Conservation (phyloP, 768 basidiomycete genomes). For the Mycena capillaripes region DNA sequence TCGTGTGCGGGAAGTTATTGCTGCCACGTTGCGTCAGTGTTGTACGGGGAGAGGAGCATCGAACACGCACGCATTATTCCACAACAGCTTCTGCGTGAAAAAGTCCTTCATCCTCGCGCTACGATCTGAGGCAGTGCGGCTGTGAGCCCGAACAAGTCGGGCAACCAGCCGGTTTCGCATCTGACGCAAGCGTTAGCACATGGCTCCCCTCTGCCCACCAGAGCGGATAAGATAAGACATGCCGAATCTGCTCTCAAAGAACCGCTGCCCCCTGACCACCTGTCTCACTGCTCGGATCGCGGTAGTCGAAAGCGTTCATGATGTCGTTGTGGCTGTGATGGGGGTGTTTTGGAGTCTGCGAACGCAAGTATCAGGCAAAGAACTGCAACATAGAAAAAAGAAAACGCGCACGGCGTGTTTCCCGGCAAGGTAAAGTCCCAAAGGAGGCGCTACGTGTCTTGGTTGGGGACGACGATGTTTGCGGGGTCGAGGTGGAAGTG, state of each 20-base stretch:
- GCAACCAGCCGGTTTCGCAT: conserved; percentile 87
- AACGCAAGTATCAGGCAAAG: neutral
- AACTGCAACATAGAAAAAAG: no score
- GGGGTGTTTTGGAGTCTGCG: conserved; percentile 83
- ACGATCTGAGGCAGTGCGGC: conserved; percentile 92
- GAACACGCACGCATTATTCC: no score
- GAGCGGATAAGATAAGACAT: conserved; percentile 28
- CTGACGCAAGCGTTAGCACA: neutral
- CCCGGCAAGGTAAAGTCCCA: conserved; percentile 93
- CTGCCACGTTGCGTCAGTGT: no score
- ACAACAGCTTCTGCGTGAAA: conserved; percentile 97
- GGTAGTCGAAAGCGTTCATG: conserved; percentile 88
- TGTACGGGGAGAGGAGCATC: no score
- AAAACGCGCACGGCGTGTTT: conserved; percentile 69
- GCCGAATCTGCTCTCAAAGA: conserved; percentile 78
- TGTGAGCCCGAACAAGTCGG: conserved; percentile 93
- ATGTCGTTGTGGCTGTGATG: conserved; percentile 81
- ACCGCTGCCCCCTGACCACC: conserved; percentile 92
- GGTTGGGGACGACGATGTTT: conserved; percentile 95
- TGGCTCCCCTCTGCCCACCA: no score
- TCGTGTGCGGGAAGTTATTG: conserved; percentile 94
- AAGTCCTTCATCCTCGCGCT: conserved; percentile 89
- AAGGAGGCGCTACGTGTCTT: conserved; percentile 84
- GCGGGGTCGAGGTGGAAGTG: conserved; percentile 83
- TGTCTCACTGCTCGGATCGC: conserved; percentile 81